A percentile compares a stretch with the other conserved stretches of the same genome.
Evolutionary conservation across 805 yeast genomes (phyloP).

Genomic region (Yarrowia porcina): DNA sequence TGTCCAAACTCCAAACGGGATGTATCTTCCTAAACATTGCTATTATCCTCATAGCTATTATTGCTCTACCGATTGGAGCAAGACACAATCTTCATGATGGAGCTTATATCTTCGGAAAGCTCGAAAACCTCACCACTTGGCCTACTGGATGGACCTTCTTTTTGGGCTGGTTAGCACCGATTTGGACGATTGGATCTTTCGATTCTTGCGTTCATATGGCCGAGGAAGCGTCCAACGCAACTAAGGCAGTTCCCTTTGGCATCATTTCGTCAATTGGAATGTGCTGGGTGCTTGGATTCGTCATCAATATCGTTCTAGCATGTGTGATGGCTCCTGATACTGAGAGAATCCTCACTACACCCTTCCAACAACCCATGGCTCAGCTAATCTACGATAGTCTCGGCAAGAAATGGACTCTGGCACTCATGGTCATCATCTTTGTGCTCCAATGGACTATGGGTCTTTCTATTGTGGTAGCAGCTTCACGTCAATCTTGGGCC

Average conservation of each 20-base stretch:
- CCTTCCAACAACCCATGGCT: constrained; percentile 61
- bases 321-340: constrained; percentile 53
- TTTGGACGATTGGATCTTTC: constrained; percentile 74
- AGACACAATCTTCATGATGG: constrained; percentile 46
- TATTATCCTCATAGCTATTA: constrained; percentile 49
- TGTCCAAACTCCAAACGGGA: constrained; percentile 58
- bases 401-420: constrained; percentile 63
- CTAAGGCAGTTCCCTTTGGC: constrained; percentile 62
- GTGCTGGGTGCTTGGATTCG: constrained; percentile 59
- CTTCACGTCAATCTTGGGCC: constrained; percentile 70
- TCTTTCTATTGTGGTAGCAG: constrained; percentile 58
- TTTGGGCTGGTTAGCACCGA: constrained; percentile 59
- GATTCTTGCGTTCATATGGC: constrained; percentile 71
- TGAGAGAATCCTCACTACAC: constrained; percentile 43
- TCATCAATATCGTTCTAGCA: constrained; percentile 50
- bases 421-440: constrained; percentile 56
- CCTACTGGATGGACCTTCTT: constrained; percentile 56
- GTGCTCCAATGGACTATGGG: constrained; percentile 66
- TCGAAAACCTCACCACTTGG: constrained; percentile 53
- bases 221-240: constrained; percentile 65
- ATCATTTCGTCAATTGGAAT: constrained; percentile 54
- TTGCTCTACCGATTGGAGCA: constrained; percentile 31
- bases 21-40: constrained; percentile 54
- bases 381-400: constrained; percentile 60
- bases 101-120: constrained; percentile 52